A percentile compares a stretch with the other conserved stretches of the same genome.
These are phyloP conservation scores for Pythium aquatile DNA, from an alignment of 352 stramenopile genomes.

Conservation along the genomic window DNA sequence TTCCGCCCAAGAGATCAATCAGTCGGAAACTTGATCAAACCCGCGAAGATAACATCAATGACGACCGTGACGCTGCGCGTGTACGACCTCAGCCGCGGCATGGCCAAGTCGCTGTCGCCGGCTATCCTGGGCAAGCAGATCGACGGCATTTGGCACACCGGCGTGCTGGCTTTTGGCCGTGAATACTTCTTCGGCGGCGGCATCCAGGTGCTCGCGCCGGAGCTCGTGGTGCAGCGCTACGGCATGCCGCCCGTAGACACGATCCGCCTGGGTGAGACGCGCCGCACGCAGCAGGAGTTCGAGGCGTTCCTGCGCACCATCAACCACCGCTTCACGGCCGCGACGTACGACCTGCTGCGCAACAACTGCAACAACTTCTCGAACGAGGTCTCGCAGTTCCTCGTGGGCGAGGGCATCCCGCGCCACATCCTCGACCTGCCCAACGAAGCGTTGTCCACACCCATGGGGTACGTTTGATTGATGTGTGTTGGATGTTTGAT, in stretches of 20 bases:
- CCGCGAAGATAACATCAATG: not conserved
- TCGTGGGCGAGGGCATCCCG: slow-evolving; percentile 87
- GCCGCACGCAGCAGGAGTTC: slow-evolving; percentile 64
- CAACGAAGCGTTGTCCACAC: slow-evolving; percentile 84
- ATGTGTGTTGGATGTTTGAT: not conserved
- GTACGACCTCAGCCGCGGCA: slow-evolving; percentile 95
- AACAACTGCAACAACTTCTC: slow-evolving; percentile 98
- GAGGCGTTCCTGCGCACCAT: slow-evolving; percentile 82
- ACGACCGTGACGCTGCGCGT: slow-evolving; percentile 84
- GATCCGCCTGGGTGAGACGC: slow-evolving; percentile 79
- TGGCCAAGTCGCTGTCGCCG: slow-evolving; percentile 87
- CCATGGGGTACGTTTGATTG: slow-evolving; percentile 72
- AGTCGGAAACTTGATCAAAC: not conserved
- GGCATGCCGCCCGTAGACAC: slow-evolving; percentile 87
- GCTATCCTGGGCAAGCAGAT: slow-evolving; percentile 92
- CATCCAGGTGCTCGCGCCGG: slow-evolving; percentile 81
- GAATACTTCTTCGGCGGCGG: slow-evolving; percentile 96
- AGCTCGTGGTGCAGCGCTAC: slow-evolving; percentile 72
- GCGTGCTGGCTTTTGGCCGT: slow-evolving; percentile 66
- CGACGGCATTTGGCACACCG: slow-evolving; percentile 93
- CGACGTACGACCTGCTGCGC: slow-evolving; percentile 93
- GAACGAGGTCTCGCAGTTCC: slow-evolving; percentile 88
- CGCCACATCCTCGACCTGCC: slow-evolving; percentile 90
- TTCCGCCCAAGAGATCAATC: not conserved
- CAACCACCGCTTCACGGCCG: slow-evolving; percentile 79